These are phyloP conservation scores for Yamadazyma mexicana DNA, from an alignment of 1,139 yeast species.

Conservation along the genomic window DNA sequence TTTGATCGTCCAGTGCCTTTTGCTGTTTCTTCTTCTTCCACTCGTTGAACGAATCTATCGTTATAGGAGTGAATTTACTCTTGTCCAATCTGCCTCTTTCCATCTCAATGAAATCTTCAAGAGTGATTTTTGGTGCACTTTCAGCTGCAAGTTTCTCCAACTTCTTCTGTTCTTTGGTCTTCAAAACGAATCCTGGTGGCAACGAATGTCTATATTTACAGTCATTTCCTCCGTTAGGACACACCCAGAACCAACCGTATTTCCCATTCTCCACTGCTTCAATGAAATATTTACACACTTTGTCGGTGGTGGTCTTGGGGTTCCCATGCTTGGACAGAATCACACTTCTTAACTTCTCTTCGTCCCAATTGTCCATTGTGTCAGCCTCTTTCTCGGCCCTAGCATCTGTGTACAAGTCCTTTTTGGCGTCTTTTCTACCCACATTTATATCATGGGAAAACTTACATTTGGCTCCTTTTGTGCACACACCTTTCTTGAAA, in stretches of 20 bases:
- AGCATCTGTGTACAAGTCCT: slow-evolving; percentile 89
- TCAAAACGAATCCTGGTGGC: slow-evolving; percentile 95
- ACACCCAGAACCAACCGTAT: slow-evolving; percentile 99
- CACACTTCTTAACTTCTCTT: slow-evolving; percentile 85
- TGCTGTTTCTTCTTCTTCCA: slow-evolving; percentile 78
- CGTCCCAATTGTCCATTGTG: slow-evolving; percentile 97
- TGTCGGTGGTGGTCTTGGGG: slow-evolving; percentile 91
- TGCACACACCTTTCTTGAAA: slow-evolving; percentile 87
- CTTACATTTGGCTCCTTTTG: slow-evolving; percentile 89
- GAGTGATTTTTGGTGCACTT: slow-evolving; percentile 82
- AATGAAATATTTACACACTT: slow-evolving; percentile 88
- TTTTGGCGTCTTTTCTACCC: slow-evolving; percentile 87
- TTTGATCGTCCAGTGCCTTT: slow-evolving; percentile 61
- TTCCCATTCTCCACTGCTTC: slow-evolving; percentile 97
- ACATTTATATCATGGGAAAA: slow-evolving; percentile 87
- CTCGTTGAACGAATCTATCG: slow-evolving; percentile 72
- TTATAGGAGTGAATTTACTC: slow-evolving; percentile 81
- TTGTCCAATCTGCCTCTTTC: slow-evolving; percentile 87
- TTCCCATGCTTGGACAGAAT: slow-evolving; percentile 92
- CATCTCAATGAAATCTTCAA: slow-evolving; percentile 93
- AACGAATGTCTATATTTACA: slow-evolving; percentile 97
- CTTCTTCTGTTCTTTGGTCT: slow-evolving; percentile 93
- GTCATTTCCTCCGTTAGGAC: slow-evolving; percentile 91
- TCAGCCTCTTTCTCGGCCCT: slow-evolving; percentile 74
- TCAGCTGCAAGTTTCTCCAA: slow-evolving; percentile 86